A percentile compares a stretch with the other conserved stretches of the same genome.
phyloP scores from a whole-genome alignment of 2,329 filamentous ascomycete species.

The Penicillium sp. region DNA sequence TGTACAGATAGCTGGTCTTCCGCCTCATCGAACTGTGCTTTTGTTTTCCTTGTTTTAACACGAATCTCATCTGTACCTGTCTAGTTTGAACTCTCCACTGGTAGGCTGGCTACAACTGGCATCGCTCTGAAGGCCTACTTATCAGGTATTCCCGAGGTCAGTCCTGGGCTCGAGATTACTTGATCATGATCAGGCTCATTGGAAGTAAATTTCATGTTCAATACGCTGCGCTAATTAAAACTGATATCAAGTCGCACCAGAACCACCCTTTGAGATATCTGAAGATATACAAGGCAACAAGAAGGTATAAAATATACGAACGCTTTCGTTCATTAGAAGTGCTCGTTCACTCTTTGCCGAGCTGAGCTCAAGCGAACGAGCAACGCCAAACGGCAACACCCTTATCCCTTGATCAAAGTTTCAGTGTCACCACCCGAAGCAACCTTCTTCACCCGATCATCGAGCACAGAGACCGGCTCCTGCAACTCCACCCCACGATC shows the following conservation, averaged over 20 bases:
- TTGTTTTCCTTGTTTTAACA: conserved; percentile 34
- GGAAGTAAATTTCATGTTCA: neutral
- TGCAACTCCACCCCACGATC: conserved; percentile 35
- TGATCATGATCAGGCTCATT: neutral
- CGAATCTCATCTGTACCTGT: conserved; percentile 32
- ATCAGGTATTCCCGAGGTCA: neutral
- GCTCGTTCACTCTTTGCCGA: neutral
- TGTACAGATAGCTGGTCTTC: conserved; percentile 47
- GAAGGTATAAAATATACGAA: neutral
- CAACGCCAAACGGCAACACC: neutral
- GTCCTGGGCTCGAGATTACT: neutral
- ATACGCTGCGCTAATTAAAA: neutral
- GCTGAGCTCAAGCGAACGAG: neutral
- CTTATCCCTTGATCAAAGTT: neutral
- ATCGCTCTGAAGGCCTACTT: neutral
- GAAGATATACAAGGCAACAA: neutral
- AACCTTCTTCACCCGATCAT: neutral
- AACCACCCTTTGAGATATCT: neutral
- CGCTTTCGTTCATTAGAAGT: too few relatives aligned
- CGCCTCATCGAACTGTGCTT: conserved; percentile 41
- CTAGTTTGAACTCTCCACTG: conserved; percentile 20
- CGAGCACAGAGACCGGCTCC: conserved; percentile 6
- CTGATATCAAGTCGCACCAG: neutral
- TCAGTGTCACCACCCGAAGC: neutral
- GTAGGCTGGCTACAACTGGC: neutral